Evolutionary conservation across 371 early-diverging fungal genomes (phyloP).

Genomic region (Funneliformis caledonium): DNA sequence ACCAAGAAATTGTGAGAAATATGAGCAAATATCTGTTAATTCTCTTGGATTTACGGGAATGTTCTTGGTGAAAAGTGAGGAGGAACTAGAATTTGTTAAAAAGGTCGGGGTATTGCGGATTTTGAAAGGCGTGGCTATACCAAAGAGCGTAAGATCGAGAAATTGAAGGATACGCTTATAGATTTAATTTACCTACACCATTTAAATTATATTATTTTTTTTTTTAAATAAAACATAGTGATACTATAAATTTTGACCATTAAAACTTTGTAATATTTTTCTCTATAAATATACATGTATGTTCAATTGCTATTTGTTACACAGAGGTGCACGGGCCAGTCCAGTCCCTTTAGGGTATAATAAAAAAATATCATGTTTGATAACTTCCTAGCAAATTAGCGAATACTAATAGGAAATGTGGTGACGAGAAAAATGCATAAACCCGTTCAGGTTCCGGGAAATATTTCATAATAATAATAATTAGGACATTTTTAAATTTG

Average conservation of each 20-base stretch:
- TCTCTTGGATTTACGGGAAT: constrained; percentile 75
- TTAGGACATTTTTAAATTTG: too few relatives aligned
- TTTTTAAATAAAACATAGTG: too few relatives aligned
- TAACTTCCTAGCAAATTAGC: too few relatives aligned
- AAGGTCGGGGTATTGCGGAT: constrained; percentile 36
- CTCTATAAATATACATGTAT: too few relatives aligned
- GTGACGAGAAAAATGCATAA: too few relatives aligned
- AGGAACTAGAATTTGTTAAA: constrained; percentile 57
- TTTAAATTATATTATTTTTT: neutral
- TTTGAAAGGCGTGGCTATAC: constrained; percentile 27
- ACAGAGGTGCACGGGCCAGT: too few relatives aligned
- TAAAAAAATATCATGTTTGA: too few relatives aligned
- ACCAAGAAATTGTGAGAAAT: constrained; percentile 62
- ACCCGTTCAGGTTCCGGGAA: too few relatives aligned
- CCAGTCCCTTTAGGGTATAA: too few relatives aligned
- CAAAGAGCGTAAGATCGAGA: neutral
- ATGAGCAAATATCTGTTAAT: constrained; percentile 58
- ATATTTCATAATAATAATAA: too few relatives aligned
- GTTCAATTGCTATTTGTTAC: too few relatives aligned
- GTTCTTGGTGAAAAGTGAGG: constrained; percentile 60
- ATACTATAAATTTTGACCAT: neutral
- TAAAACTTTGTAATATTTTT: neutral
- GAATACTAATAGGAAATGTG: too few relatives aligned
- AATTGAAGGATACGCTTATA: neutral
- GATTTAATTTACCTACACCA: neutral